Evolutionary conservation across 2,329 filamentous ascomycete species (phyloP).

Genomic region (Diaporthe sp.): DNA sequence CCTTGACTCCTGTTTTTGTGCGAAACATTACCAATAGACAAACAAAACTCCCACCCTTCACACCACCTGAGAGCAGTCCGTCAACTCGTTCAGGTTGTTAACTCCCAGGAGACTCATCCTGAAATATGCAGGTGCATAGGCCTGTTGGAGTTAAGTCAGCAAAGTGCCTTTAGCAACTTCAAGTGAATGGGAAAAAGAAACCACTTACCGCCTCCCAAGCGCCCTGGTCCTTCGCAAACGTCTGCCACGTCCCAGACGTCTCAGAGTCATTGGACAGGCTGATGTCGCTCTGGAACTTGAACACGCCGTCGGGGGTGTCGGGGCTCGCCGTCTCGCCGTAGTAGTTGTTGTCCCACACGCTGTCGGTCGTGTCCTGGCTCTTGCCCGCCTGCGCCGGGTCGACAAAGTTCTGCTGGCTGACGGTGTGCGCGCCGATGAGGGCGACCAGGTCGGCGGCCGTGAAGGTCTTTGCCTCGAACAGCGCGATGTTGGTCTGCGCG

Average conservation of each 20-base stretch:
- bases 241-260: constrained; percentile 54
- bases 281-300: constrained; percentile 58
- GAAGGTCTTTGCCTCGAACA: constrained; percentile 66
- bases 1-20: neutral
- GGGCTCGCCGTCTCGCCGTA: constrained; percentile 58
- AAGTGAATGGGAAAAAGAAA: constrained; percentile 38
- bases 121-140: constrained; percentile 66
- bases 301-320: constrained; percentile 48
- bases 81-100: constrained; percentile 67
- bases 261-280: constrained; percentile 53
- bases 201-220: constrained; percentile 57
- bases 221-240: constrained; percentile 54
- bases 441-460: constrained; percentile 63
- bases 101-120: constrained; percentile 68
- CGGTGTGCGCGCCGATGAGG: constrained; percentile 67
- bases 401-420: constrained; percentile 61
- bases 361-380: constrained; percentile 62
- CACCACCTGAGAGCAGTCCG: constrained; percentile 65
- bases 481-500: constrained; percentile 57
- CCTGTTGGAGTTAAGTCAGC: constrained; percentile 47
- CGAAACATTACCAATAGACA: neutral
- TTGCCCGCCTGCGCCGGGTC: constrained; percentile 54
- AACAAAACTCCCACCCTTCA: neutral
- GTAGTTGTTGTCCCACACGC: constrained; percentile 64
- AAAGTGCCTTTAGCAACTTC: neutral